Conservation (phyloP, 139 green algal species). For the Haematococcus lacustris region DNA sequence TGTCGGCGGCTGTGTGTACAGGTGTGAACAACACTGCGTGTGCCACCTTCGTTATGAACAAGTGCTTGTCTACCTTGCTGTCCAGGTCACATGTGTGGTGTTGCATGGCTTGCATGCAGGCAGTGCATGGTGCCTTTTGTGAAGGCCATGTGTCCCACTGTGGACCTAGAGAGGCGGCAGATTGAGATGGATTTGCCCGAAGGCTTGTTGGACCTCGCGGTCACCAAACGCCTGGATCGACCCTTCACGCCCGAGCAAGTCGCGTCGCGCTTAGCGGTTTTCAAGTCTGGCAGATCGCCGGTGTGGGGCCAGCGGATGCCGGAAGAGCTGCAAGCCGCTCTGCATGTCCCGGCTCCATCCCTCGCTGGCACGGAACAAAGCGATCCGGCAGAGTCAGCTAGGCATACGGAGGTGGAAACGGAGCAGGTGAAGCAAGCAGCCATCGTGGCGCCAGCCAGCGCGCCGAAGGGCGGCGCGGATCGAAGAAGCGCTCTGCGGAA, state of each 20-base stretch:
- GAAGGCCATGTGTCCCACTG: conserved; percentile 26
- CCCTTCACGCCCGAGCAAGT: too few relatives aligned
- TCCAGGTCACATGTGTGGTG: neutral
- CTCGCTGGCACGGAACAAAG: neutral
- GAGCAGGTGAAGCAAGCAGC: too few relatives aligned
- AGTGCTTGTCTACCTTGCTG: neutral
- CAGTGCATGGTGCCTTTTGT: conserved; percentile 34
- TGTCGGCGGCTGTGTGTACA: neutral
- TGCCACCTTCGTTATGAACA: neutral
- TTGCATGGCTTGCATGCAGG: conserved; percentile 5
- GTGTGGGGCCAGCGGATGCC: neutral
- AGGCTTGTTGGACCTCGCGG: conserved; percentile 28
- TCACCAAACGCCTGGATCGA: neutral
- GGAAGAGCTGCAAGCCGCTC: neutral
- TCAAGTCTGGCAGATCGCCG: too few relatives aligned
- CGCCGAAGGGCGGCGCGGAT: too few relatives aligned
- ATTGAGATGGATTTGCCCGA: conserved; percentile 27
- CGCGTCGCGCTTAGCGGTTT: too few relatives aligned
- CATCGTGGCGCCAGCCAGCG: too few relatives aligned
- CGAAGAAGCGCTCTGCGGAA: too few relatives aligned
- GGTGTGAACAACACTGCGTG: neutral
- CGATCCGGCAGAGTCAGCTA: neutral
- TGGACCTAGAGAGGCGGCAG: conserved; percentile 13
- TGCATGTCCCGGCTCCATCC: neutral
- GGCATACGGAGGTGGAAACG: too few relatives aligned